Evolutionary conservation across 106 monocot species (phyloP), one percentile per base, ranked within the genome.

Genomic region (Iris macrosiphon): DNA sequence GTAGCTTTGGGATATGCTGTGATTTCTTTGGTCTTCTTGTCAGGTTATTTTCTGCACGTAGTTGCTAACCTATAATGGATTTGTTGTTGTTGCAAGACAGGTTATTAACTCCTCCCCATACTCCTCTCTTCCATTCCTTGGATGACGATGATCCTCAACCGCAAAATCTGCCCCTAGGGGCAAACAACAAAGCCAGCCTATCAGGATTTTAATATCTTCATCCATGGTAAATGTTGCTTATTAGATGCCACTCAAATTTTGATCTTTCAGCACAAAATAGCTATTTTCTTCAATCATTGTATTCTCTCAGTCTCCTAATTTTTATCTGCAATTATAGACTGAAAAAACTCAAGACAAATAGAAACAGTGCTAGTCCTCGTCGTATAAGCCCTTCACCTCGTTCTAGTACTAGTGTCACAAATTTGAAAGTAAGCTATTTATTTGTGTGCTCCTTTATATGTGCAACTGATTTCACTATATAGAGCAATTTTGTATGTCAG

Each of bases 61-160:
- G 20, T 11, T 55, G 24, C 35, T 61, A 23, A 47, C 23, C 16
- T 14, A 14, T 6, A 35, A 27, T 19, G 20, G 23, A 27, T 33
- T 45, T 39, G n/a, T n/a, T n/a, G n/a, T n/a, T n/a, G n/a, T n/a
- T n/a, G n/a, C n/a, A n/a, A n/a, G 31, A 51, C 80, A 98, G 98
- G 98, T 54, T 98, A 31, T 69, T 98, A 66, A 98, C 98, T 51
- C 98, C 98, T 60, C 98, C 98, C 14, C 91, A 91, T 32, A 98
- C 98, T 31, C 98, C 98, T 22, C 90, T 98, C 46, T 98, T 98
- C 18, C 75, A 72, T 60, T 91, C 80, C 3, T 66, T 98, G 87
- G 98, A 98, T 70, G 80, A 91, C 57, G 84, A 77, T 23, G 85
- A 79, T 37, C 61, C 62, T 58, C 77, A 59, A 60, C 57, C 73